Base-by-base conservation (phyloP, 1,284 basidiomycete species). In the Malassezia furfur region DNA sequence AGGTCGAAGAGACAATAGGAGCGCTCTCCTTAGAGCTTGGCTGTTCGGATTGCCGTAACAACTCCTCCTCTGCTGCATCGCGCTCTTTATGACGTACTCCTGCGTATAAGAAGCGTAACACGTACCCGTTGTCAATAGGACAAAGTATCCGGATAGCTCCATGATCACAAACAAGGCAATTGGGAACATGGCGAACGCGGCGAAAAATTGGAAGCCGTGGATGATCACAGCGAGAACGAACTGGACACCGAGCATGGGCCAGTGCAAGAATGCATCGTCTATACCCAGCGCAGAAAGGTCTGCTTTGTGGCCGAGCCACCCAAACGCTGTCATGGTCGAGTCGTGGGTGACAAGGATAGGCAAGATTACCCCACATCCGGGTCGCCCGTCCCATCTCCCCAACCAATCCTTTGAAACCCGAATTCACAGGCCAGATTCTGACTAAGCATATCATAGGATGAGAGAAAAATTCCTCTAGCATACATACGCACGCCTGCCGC, bases 381-480 rank as follows among this genome's bases (percentile, higher is more conserved):
- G 32, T 14, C 32, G 9, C 11, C 9, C 11, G 9, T 34, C 2
- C 14, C 32, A 34, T 8, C 3, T 14, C 11, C 32, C 32, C 11
- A 8, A 14, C 32, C 32, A 14, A 14, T 34, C 9, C 9, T 5
- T 12, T 11, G 9, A 34, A 14, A 34, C 32, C 3, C 32, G 9
- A 2, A 34, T 34, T 34, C 32, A 34, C 32, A 34, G 11, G 14
- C 32, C 11, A 34, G 14, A 2, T 10, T 7, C 32, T 34, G 32
- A 34, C 32, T 34, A 10, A 34, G 5, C 32, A 34, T 10, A 7
- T 28, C 4, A 28, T 28, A 28, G 25, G 25, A 28, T 28, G 25
- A 22, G 21, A 47, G 11, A 19, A 28, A 36, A 52, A 36, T 52
- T 38, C 41, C 44, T 47, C 34, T 46, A 52, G 43, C 44, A 45